These are phyloP conservation scores for Hyaloperonospora brassicae DNA, from an alignment of 352 stramenopile genomes.

Conservation along the genomic window DNA sequence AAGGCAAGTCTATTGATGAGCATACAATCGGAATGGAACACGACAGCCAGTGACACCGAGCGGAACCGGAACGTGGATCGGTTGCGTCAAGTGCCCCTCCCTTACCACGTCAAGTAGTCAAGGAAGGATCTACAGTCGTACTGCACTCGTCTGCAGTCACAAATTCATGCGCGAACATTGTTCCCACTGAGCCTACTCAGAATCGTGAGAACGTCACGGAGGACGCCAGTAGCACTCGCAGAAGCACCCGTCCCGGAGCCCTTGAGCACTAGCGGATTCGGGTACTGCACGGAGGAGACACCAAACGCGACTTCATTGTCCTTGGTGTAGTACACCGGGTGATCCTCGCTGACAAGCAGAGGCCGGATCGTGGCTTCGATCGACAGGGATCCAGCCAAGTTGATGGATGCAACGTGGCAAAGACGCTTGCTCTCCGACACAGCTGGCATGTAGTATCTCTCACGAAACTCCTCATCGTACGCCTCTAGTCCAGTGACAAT, in stretches of 20 bases:
- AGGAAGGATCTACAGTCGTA: constrained; percentile 5
- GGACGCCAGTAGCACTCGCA: constrained; percentile 59
- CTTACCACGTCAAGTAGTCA: too few species aligned
- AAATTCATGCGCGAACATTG: constrained; percentile 27
- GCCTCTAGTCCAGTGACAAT: constrained; percentile 40
- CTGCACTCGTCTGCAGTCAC: constrained; percentile 16
- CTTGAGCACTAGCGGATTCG: constrained; percentile 60
- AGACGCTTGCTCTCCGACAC: constrained; percentile 41
- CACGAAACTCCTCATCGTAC: constrained; percentile 50
- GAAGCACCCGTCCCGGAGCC: constrained; percentile 50
- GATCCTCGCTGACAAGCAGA: constrained; percentile 48
- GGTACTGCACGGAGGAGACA: constrained; percentile 66
- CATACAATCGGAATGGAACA: too few species aligned
- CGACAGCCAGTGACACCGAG: too few species aligned
- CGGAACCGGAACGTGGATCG: too few species aligned
- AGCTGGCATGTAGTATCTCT: constrained; percentile 43
- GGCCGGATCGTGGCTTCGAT: constrained; percentile 47
- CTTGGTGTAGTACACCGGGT: constrained; percentile 50
- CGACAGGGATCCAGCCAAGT: constrained; percentile 39
- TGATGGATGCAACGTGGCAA: constrained; percentile 61
- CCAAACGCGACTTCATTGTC: constrained; percentile 71
- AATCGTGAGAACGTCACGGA: constrained; percentile 72
- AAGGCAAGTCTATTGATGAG: too few species aligned
- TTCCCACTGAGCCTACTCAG: constrained; percentile 58
- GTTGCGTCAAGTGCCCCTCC: too few species aligned